A percentile compares a stretch with the other conserved stretches of the same genome.
phyloP scores from a whole-genome alignment of 345 rosid genomes.

The Heritiera fomes region DNA sequence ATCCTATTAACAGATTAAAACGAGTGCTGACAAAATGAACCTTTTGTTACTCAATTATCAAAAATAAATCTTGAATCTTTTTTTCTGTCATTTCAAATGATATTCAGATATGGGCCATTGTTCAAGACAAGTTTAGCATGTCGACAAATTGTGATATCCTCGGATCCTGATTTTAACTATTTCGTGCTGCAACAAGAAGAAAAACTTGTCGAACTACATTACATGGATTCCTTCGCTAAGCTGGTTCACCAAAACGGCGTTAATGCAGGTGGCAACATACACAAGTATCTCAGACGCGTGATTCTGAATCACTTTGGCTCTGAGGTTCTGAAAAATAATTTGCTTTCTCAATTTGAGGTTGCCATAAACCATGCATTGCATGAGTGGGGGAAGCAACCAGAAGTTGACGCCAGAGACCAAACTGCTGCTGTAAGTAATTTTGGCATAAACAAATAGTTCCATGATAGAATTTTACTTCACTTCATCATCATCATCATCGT shows the following conservation, averaged over 20 bases:
- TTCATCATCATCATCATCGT: too few species aligned
- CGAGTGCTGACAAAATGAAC: too few species aligned
- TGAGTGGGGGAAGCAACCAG: neutral
- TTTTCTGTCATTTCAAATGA: neutral
- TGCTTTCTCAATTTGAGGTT: conserved; percentile 8
- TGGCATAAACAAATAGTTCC: neutral
- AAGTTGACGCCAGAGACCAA: neutral
- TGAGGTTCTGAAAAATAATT: neutral
- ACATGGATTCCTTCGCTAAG: conserved; percentile 16
- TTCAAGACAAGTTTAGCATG: conserved; percentile 15
- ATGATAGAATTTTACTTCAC: too few species aligned
- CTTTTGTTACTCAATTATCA: too few species aligned
- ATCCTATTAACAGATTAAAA: too few species aligned
- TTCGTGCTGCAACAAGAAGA: conserved; percentile 12
- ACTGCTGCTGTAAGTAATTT: conserved; percentile 2
- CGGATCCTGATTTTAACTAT: conserved; percentile 11
- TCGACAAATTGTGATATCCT: neutral
- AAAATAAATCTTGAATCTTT: too few species aligned
- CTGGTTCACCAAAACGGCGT: neutral
- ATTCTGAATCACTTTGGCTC: conserved; percentile 11
- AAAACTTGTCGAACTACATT: neutral
- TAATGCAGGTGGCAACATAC: neutral
- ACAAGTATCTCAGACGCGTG: conserved; percentile 12
- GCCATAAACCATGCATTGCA: neutral
- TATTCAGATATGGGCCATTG: neutral